phyloP scores from a whole-genome alignment of 2,329 filamentous ascomycete species.

The Lasiodiplodia sp. region DNA sequence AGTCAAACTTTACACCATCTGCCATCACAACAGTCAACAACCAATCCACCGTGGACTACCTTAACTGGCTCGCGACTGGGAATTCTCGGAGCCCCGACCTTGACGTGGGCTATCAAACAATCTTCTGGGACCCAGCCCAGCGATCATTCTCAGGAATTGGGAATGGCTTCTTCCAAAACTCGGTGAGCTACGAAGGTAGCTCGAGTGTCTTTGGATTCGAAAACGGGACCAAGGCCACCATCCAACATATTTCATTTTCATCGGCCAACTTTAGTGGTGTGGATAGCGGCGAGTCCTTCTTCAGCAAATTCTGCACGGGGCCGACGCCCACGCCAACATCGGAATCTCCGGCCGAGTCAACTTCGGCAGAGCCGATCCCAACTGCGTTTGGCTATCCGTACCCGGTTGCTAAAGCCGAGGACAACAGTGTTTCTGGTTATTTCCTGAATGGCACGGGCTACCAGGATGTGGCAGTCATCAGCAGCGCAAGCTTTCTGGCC shows the following conservation, averaged over 20 bases:
- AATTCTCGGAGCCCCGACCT: constrained; percentile 37
- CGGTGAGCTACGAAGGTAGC: constrained; percentile 39
- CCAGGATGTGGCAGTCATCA: constrained; percentile 57
- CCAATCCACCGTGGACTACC: constrained; percentile 41
- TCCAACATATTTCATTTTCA: constrained; percentile 43
- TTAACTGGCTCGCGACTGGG: constrained; percentile 40
- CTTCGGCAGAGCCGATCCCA: constrained; percentile 35
- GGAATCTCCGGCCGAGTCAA: constrained; percentile 20
- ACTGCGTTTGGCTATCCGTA: constrained; percentile 49
- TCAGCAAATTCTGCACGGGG: constrained; percentile 48
- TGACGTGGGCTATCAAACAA: constrained; percentile 50
- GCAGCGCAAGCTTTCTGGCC: constrained; percentile 50
- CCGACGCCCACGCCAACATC: background rate
- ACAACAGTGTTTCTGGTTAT: constrained; percentile 54
- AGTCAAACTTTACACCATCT: constrained; percentile 42
- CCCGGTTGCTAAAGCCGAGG: constrained; percentile 45
- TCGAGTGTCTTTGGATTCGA: constrained; percentile 46
- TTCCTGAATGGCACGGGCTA: constrained; percentile 51
- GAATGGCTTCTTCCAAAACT: constrained; percentile 31
- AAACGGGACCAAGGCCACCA: constrained; percentile 45
- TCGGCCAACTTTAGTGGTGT: constrained; percentile 45
- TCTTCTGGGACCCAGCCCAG: constrained; percentile 47
- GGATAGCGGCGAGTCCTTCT: constrained; percentile 50
- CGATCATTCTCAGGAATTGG: constrained; percentile 39
- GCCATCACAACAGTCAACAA: constrained; percentile 49